A percentile compares a stretch with the other conserved stretches of the same genome.
Evolutionary conservation across 2,329 filamentous ascomycete genomes (phyloP).

Genomic region (Aspergillus sp.): DNA sequence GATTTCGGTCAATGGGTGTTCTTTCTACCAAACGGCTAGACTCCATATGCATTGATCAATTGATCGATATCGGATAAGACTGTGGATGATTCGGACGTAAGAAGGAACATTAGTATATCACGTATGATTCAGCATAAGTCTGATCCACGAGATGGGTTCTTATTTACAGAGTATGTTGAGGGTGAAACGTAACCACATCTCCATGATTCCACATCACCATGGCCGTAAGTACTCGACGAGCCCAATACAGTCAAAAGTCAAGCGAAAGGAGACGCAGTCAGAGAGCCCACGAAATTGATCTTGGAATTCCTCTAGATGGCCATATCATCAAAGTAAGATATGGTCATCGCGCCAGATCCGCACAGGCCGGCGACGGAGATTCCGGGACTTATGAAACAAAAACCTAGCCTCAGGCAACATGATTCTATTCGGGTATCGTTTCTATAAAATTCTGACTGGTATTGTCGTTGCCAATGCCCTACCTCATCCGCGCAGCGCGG

Average conservation of each 20-base stretch:
- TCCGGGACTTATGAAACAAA: constrained; percentile 5
- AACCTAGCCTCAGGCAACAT: not conserved
- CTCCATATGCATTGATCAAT: too few species aligned
- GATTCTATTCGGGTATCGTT: constrained; percentile 16
- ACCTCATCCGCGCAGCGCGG: constrained; percentile 45
- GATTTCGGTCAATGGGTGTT: too few species aligned
- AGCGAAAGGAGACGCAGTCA: constrained; percentile 29
- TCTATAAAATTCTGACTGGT: not conserved
- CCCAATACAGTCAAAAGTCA: constrained; percentile 18
- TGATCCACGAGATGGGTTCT: too few species aligned
- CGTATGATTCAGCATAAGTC: too few species aligned
- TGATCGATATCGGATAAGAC: not conserved
- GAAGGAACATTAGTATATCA: too few species aligned
- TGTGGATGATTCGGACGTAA: not conserved
- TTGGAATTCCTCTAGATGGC: constrained; percentile 25
- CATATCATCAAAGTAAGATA: constrained; percentile 17
- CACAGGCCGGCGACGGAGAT: not conserved
- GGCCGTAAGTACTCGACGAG: constrained; percentile 24
- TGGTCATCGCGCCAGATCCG: constrained; percentile 12
- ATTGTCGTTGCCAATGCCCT: constrained; percentile 6
- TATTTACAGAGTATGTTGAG: too few species aligned
- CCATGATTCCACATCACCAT: constrained; percentile 17
- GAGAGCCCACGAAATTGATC: constrained; percentile 35
- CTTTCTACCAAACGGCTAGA: too few species aligned
- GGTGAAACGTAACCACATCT: constrained; percentile 39